Percentiles rank a stretch among this genome's conserved stretches.
Evolutionary conservation across 352 stramenopile genomes (phyloP).

Genomic region (Globisporangium acanthophoron): DNA sequence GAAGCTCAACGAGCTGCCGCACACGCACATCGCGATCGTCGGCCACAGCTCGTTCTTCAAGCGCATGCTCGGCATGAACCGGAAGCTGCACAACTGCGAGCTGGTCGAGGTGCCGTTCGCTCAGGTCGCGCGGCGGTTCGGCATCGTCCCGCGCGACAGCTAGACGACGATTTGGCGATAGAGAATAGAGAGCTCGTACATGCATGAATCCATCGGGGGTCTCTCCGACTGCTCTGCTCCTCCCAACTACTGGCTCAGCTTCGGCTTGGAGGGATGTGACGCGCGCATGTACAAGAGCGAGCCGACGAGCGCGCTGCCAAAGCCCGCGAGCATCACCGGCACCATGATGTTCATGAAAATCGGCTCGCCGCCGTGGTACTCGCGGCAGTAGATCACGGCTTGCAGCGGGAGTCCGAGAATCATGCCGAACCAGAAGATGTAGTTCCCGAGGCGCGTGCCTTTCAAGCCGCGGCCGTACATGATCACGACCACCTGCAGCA

Average conservation of each 20-base stretch:
- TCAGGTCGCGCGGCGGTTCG: slow-evolving; percentile 19
- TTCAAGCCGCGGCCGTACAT: slow-evolving; percentile 67
- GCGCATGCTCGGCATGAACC: slow-evolving; percentile 69
- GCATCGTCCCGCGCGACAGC: neutral
- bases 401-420: slow-evolving; percentile 67
- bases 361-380: slow-evolving; percentile 70
- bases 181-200: neutral
- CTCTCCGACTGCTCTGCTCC: neutral
- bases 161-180: neutral
- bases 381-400: slow-evolving; percentile 75
- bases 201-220: neutral
- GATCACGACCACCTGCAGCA: slow-evolving; percentile 93
- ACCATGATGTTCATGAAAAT: slow-evolving; percentile 83
- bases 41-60: slow-evolving; percentile 86
- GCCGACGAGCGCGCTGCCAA: slow-evolving; percentile 37
- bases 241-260: slow-evolving; percentile 2
- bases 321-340: slow-evolving; percentile 60
- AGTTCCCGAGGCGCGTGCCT: slow-evolving; percentile 69
- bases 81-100: slow-evolving; percentile 81
- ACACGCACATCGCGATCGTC: slow-evolving; percentile 73
- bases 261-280: slow-evolving; percentile 16
- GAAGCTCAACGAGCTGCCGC: slow-evolving; percentile 44
- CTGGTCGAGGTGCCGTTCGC: slow-evolving; percentile 37
- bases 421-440: slow-evolving; percentile 77
- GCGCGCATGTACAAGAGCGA: slow-evolving; percentile 40